These are phyloP conservation scores for Orobanche coerulescens DNA, from an alignment of 257 asterid genomes.

Conservation along the genomic window DNA sequence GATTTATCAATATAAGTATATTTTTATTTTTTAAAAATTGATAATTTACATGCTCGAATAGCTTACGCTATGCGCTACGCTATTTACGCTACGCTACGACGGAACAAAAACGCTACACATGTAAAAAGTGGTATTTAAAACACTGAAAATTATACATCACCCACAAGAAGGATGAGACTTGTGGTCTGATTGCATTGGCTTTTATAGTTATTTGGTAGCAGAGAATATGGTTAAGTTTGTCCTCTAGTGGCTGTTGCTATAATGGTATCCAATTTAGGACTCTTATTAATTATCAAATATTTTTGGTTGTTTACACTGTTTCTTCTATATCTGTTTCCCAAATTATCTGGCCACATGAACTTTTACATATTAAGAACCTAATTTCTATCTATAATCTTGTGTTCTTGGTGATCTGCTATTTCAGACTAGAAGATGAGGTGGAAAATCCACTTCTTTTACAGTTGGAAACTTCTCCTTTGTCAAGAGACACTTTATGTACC, in stretches of 20 bases:
- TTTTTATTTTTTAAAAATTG: no score
- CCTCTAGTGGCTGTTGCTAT: not conserved
- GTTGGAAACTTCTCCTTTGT: slow-evolving; percentile 40
- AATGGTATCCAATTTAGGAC: no score
- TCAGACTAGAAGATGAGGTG: slow-evolving; percentile 68
- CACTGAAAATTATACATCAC: no score
- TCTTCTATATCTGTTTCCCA: not conserved
- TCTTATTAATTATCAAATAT: no score
- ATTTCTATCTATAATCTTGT: not conserved
- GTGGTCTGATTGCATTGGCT: not conserved
- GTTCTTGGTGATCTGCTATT: slow-evolving; percentile 17
- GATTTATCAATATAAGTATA: no score
- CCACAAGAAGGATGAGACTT: not conserved
- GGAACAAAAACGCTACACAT: no score
- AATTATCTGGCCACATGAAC: slow-evolving; percentile 8
- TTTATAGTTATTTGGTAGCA: not conserved
- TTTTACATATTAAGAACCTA: not conserved
- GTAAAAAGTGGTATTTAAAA: no score
- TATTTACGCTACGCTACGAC: no score
- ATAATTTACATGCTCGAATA: no score
- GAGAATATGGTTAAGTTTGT: not conserved
- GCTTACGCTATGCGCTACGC: no score
- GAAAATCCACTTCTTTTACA: slow-evolving; percentile 57
- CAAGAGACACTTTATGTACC: slow-evolving; percentile 58
- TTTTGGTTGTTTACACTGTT: not conserved